Percentiles rank a stretch among this genome's conserved stretches.
Evolutionary conservation across 208 protist species (phyloP).

Genomic region (Leishmania mexicana): DNA sequence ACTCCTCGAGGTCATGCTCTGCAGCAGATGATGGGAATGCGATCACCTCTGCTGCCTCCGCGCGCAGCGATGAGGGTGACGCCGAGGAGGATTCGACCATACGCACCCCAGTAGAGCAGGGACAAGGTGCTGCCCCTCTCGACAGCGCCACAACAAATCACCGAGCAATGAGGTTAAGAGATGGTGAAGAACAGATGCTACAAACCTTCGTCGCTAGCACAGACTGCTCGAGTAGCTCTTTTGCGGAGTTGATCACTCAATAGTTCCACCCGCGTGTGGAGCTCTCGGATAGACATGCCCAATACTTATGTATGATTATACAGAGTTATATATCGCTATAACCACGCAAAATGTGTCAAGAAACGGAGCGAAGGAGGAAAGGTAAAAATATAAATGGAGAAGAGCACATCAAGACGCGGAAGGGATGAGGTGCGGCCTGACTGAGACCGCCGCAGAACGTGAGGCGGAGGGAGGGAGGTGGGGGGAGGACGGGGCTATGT

Average conservation of each 20-base stretch:
- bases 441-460: not conserved
- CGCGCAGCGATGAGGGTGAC: not conserved
- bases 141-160: not conserved
- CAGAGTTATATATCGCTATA: not conserved
- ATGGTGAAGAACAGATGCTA: not conserved
- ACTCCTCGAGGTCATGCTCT: conserved; percentile 13
- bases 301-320: not conserved
- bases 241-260: not conserved
- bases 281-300: not conserved
- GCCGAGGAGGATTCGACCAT: not conserved
- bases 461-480: not conserved
- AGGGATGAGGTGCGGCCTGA: too few relatives aligned
- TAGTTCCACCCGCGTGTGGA: not conserved
- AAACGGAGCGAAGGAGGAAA: not conserved
- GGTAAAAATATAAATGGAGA: not conserved
- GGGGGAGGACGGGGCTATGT: not conserved
- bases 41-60: not conserved
- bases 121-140: not conserved
- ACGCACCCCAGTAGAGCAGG: not conserved
- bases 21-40: conserved; percentile 5
- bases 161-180: not conserved
- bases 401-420: not conserved
- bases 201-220: not conserved
- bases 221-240: not conserved
- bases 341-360: not conserved